Conservation (phyloP, 352 stramenopile genomes). For the Globisporangium cystogenes region DNA sequence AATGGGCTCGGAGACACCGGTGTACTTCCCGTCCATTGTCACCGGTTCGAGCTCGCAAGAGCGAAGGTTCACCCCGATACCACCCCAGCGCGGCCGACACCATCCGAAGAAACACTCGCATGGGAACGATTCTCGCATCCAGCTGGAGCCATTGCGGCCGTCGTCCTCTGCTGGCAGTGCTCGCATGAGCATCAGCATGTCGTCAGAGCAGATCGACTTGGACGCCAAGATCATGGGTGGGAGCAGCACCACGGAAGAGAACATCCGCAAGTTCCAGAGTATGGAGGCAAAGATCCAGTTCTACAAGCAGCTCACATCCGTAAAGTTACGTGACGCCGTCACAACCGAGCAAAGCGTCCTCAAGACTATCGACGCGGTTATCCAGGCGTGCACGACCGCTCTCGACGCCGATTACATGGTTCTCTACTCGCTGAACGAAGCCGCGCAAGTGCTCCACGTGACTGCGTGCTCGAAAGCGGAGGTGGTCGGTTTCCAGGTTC, state of each 20-base stretch:
- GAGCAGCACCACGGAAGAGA: constrained; percentile 29
- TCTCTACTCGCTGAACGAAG: constrained; percentile 48
- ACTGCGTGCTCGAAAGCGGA: constrained; percentile 38
- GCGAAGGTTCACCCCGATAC: constrained; percentile 35
- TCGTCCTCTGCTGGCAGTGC: constrained; percentile 16
- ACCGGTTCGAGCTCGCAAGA: constrained; percentile 18
- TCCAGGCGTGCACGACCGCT: constrained; percentile 29
- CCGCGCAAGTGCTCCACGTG: constrained; percentile 31
- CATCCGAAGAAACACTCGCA: constrained; percentile 51
- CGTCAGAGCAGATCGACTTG: constrained; percentile 32
- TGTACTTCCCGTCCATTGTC: constrained; percentile 53
- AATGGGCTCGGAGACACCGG: constrained; percentile 28
- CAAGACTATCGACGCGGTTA: constrained; percentile 34
- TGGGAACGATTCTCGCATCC: constrained; percentile 47
- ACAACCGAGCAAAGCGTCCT: constrained; percentile 35
- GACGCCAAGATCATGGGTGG: constrained; percentile 32
- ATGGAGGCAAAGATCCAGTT: constrained; percentile 49
- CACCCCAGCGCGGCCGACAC: constrained; percentile 42
- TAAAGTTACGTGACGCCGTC: constrained; percentile 44
- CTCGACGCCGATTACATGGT: constrained; percentile 42
- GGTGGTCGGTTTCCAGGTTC: constrained; percentile 40
- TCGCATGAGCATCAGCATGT: constrained; percentile 30
- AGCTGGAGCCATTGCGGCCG: constrained; percentile 51
- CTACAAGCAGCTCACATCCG: constrained; percentile 41
- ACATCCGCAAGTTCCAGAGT: constrained; percentile 24